Percentiles rank a stretch among this genome's conserved stretches.
Evolutionary conservation across 805 yeast genomes (phyloP).

Genomic region (Nakazawaea wickerhamii): DNA sequence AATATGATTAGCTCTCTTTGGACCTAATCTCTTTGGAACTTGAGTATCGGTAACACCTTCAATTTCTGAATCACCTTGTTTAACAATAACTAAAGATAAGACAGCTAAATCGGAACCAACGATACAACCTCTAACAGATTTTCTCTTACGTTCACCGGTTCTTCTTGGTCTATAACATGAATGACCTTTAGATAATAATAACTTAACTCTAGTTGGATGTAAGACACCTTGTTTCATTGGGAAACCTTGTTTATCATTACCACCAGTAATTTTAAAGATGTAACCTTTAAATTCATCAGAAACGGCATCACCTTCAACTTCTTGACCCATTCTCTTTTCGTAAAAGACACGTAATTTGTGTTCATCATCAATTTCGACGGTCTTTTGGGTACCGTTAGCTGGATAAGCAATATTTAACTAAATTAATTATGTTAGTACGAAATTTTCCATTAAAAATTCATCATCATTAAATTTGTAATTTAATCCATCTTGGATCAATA

Average conservation of each 20-base stretch:
- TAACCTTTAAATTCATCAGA: constrained; percentile 99
- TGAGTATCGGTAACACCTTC: constrained; percentile 93
- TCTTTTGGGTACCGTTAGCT: constrained; percentile 99
- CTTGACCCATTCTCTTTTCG: constrained; percentile 99
- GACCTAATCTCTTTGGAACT: constrained; percentile 99
- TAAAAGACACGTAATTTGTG: constrained; percentile 97
- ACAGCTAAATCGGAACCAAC: constrained; percentile 97
- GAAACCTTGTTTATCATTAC: constrained; percentile 99
- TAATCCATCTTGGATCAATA: no score
- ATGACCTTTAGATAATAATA: constrained; percentile 87
- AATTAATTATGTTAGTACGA: constrained; percentile 17
- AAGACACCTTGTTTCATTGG: constrained; percentile 99
- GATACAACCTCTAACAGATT: constrained; percentile 99
- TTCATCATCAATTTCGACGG: constrained; percentile 97
- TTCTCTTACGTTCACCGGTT: constrained; percentile 99
- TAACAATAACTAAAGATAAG: constrained; percentile 85
- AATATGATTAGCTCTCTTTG: constrained; percentile 99
- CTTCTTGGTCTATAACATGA: constrained; percentile 99
- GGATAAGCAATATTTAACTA: constrained; percentile 99
- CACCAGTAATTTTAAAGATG: constrained; percentile 98
- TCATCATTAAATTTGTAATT: no score
- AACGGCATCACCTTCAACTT: constrained; percentile 96
- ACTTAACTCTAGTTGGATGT: constrained; percentile 99
- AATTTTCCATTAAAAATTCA: not conserved
- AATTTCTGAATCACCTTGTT: constrained; percentile 95